Conservation (phyloP, 2,329 filamentous ascomycete genomes). For the Colletotrichum sp. region DNA sequence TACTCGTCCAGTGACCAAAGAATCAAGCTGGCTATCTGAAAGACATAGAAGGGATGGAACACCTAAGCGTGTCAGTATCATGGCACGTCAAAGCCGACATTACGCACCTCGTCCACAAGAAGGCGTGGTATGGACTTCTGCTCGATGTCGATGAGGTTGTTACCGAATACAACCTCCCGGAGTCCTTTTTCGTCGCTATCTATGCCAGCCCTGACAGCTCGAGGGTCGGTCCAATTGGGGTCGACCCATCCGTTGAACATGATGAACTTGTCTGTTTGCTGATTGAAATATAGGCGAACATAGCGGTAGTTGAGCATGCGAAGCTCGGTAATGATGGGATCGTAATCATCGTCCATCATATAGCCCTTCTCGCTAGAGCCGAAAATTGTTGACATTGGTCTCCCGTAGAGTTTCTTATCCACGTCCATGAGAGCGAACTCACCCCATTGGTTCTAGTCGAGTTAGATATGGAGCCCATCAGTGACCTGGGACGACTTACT, state of each 20-base stretch:
- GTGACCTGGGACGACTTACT: conserved; percentile 44
- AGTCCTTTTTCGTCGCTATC: conserved; percentile 87
- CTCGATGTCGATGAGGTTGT: conserved; percentile 90
- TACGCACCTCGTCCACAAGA: conserved; percentile 80
- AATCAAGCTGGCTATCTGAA: conserved; percentile 91
- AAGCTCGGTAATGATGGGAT: conserved; percentile 78
- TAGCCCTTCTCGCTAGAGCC: conserved; percentile 68
- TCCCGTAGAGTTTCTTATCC: conserved; percentile 56
- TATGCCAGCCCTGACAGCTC: conserved; percentile 77
- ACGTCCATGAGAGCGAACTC: conserved; percentile 84
- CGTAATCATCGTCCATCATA: conserved; percentile 70
- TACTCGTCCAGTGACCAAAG: conserved; percentile 97
- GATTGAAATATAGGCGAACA: conserved; percentile 90
- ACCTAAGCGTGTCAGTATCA: conserved; percentile 57
- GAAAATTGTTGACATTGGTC: conserved; percentile 67
- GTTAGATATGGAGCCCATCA: not conserved
- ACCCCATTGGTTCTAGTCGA: conserved; percentile 84
- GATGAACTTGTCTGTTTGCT: conserved; percentile 85
- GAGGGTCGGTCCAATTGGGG: conserved; percentile 82
- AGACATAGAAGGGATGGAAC: conserved; percentile 98
- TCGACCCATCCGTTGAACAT: conserved; percentile 94
- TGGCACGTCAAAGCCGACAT: not conserved
- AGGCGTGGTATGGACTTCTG: conserved; percentile 86
- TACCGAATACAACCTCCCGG: conserved; percentile 86
- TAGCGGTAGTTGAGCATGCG: conserved; percentile 91